phyloP scores from a whole-genome alignment of 2,329 filamentous ascomycete genomes.

The Onygenales sp. region DNA sequence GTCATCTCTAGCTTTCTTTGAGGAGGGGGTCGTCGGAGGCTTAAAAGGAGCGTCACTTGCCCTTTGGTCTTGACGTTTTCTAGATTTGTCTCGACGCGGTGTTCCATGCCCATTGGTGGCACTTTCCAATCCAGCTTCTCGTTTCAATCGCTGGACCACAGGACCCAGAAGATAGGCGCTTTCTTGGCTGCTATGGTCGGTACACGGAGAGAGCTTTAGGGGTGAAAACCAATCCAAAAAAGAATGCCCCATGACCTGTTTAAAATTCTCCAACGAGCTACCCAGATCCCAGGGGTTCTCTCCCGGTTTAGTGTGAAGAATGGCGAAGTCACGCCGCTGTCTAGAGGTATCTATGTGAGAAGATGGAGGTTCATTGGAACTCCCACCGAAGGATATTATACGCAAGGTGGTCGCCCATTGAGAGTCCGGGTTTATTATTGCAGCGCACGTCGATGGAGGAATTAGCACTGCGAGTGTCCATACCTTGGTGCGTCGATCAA shows the following conservation, averaged over 20 bases:
- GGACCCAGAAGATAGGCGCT: conserved; percentile 62
- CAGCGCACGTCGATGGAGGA: conserved; percentile 35
- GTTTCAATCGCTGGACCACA: conserved; percentile 48
- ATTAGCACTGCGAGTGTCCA: conserved; percentile 69
- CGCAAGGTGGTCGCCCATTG: conserved; percentile 25
- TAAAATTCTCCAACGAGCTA: conserved; percentile 56
- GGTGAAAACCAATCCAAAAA: conserved; percentile 74
- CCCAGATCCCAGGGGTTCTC: conserved; percentile 84
- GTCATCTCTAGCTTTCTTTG: background rate
- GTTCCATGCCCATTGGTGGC: background rate
- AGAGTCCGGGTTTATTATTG: conserved; percentile 26
- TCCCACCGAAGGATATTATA: conserved; percentile 26
- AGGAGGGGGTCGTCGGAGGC: background rate
- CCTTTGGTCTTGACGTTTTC: background rate
- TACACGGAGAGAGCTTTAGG: conserved; percentile 63
- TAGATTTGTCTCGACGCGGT: background rate
- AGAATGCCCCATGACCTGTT: conserved; percentile 66
- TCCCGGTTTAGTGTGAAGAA: conserved; percentile 61
- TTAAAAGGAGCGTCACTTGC: background rate
- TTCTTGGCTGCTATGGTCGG: conserved; percentile 53
- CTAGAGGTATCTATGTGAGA: conserved; percentile 7
- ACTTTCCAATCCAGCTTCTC: conserved; percentile 28
- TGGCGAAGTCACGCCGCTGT: conserved; percentile 60
- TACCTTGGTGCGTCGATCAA: conserved; percentile 51
- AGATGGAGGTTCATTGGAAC: conserved; percentile 11